phyloP scores from a whole-genome alignment of 2,329 filamentous ascomycete genomes.

The Colletotrichum sp. region DNA sequence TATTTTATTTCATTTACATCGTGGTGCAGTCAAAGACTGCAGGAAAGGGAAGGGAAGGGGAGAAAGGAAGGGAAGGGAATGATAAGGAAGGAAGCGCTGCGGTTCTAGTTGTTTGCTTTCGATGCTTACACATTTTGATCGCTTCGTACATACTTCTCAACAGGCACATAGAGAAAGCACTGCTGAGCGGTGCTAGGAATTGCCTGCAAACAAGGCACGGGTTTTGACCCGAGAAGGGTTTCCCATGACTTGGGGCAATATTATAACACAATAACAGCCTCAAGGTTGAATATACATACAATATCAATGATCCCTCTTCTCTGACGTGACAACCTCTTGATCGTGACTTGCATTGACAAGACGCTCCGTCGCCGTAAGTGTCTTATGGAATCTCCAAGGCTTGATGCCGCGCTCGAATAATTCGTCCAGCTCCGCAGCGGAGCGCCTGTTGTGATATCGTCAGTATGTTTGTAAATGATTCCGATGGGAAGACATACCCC shows the following conservation, averaged over 20 bases:
- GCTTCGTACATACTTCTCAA: not conserved
- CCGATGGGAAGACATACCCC: constrained; percentile 7
- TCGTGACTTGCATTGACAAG: not conserved
- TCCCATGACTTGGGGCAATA: not conserved
- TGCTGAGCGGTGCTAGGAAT: not conserved
- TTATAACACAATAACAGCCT: not conserved
- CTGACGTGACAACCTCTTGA: not conserved
- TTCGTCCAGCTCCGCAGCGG: constrained; percentile 30
- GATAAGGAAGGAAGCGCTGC: not conserved
- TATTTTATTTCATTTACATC: not conserved
- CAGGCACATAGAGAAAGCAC: not conserved
- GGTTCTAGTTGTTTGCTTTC: not conserved
- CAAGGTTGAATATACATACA: not conserved
- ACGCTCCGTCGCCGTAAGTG: constrained; percentile 15
- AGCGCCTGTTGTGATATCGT: constrained; percentile 6
- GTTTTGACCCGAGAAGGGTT: not conserved
- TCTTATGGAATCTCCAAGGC: constrained; percentile 27
- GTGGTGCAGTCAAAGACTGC: not conserved
- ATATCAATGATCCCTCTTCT: not conserved
- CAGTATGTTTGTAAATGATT: not conserved
- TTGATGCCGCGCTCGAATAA: constrained; percentile 28
- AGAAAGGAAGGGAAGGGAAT: too few species aligned
- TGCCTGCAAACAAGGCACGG: not conserved
- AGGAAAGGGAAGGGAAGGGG: not conserved
- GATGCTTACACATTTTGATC: not conserved